Evolutionary conservation across 2,329 filamentous ascomycete species (phyloP).

Genomic region (Fusarium sp.): DNA sequence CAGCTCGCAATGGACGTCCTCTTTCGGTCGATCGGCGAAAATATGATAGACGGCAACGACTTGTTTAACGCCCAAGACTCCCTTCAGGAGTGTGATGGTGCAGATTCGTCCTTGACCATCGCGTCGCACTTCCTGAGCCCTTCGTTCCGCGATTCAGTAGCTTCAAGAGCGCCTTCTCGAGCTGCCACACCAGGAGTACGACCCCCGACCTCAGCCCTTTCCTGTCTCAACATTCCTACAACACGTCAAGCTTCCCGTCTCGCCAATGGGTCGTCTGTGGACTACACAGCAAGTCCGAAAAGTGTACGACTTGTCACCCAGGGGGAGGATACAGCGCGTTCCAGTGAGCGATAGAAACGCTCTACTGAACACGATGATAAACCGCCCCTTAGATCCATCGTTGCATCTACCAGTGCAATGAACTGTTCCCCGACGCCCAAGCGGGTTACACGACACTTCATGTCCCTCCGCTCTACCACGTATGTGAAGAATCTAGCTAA

Average conservation of each 20-base stretch:
- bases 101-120: conserved; percentile 80
- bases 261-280: conserved; percentile 46
- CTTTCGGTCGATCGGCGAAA: conserved; percentile 81
- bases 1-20: conserved; percentile 92
- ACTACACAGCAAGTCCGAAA: conserved; percentile 50
- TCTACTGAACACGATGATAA: conserved; percentile 36
- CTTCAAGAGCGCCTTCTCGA: conserved; percentile 70
- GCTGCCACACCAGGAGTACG: conserved; percentile 78
- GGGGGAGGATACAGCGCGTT: conserved; percentile 38
- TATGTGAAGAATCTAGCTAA: conserved; percentile 62
- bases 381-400: conserved; percentile 25
- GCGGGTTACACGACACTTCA: conserved; percentile 49
- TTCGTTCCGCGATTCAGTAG: conserved; percentile 74
- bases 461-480: conserved; percentile 60
- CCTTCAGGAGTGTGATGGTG: conserved; percentile 79
- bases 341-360: conserved; percentile 47
- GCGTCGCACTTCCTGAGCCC: conserved; percentile 83
- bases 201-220: conserved; percentile 51
- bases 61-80: conserved; percentile 76
- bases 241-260: conserved; percentile 30
- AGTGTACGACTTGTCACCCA: conserved; percentile 59
- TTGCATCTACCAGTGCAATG: conserved; percentile 45
- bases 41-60: conserved; percentile 71
- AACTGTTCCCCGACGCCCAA: conserved; percentile 48
- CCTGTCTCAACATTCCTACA: conserved; percentile 44